Percentiles rank a stretch among this genome's conserved stretches.
These are phyloP conservation scores for Rhododendron mucronatum DNA, from an alignment of 148 eudicot genomes.

Conservation along the genomic window DNA sequence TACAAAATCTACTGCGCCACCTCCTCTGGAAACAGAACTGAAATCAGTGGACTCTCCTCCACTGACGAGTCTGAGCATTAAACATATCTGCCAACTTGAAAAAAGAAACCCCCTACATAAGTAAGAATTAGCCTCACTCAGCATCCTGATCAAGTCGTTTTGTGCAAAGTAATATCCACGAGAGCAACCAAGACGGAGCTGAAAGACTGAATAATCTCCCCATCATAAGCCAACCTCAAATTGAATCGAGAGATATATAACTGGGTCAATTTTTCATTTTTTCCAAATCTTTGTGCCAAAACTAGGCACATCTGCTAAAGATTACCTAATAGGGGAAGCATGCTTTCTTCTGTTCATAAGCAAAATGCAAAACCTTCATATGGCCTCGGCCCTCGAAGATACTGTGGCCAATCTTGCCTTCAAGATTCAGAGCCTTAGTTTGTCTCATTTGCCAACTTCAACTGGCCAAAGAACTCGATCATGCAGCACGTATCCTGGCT, in stretches of 20 bases:
- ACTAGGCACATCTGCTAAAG: slow-evolving; percentile 19
- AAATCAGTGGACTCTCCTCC: too few relatives aligned
- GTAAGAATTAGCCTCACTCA: neutral
- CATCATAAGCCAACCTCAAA: neutral
- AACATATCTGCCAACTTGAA: too few relatives aligned
- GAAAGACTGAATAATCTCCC: neutral
- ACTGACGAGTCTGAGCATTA: too few relatives aligned
- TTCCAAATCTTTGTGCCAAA: slow-evolving; percentile 11
- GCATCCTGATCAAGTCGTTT: neutral
- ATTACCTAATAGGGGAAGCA: neutral
- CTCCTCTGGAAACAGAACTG: too few relatives aligned
- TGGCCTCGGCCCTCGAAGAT: neutral
- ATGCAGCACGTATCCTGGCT: slow-evolving; percentile 77
- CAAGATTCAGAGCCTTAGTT: slow-evolving; percentile 26
- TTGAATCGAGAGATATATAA: neutral
- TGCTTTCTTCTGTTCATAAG: neutral
- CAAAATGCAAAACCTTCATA: neutral
- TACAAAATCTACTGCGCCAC: too few relatives aligned
- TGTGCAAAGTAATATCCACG: too few relatives aligned
- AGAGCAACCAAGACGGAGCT: neutral
- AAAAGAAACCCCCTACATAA: neutral
- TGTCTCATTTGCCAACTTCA: slow-evolving; percentile 71
- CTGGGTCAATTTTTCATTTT: slow-evolving; percentile 1
- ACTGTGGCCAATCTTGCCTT: neutral
- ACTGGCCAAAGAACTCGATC: slow-evolving; percentile 90